Percentiles rank a stretch among this genome's conserved stretches.
phyloP scores from a whole-genome alignment of 805 yeast species.

The Saccharomycopsis fermentans region DNA sequence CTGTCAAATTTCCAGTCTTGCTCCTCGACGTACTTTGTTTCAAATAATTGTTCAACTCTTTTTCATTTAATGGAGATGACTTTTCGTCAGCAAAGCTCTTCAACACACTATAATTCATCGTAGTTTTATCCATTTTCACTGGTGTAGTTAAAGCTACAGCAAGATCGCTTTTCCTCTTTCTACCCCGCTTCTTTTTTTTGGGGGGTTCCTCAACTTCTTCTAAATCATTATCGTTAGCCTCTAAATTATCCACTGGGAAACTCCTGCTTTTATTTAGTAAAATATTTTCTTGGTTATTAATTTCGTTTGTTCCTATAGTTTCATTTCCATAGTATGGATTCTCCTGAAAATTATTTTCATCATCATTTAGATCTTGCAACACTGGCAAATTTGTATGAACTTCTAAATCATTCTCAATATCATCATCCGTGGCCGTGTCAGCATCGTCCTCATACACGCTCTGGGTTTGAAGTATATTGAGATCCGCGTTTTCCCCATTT shows the following conservation, averaged over 20 bases:
- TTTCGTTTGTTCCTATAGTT: neutral
- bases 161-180: slow-evolving; percentile 12
- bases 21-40: neutral
- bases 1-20: neutral
- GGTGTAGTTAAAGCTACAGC: neutral
- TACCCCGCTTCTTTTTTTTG: slow-evolving; percentile 15
- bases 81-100: slow-evolving; percentile 17
- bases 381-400: neutral
- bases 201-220: slow-evolving; percentile 2
- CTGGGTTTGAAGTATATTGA: neutral
- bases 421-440: neutral
- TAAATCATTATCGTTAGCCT: slow-evolving; percentile 8
- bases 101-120: slow-evolving; percentile 7
- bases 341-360: neutral
- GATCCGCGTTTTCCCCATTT: neutral
- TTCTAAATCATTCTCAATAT: neutral
- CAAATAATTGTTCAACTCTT: slow-evolving; percentile 13
- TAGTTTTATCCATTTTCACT: slow-evolving; percentile 2
- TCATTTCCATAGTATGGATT: neutral
- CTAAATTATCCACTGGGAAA: neutral
- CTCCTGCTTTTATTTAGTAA: neutral
- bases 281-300: neutral
- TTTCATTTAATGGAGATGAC: slow-evolving; percentile 18
- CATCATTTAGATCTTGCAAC: neutral
- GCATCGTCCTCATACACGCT: neutral